Base-by-base conservation (phyloP, 2,329 filamentous ascomycete species). In the Didymella exigua region DNA sequence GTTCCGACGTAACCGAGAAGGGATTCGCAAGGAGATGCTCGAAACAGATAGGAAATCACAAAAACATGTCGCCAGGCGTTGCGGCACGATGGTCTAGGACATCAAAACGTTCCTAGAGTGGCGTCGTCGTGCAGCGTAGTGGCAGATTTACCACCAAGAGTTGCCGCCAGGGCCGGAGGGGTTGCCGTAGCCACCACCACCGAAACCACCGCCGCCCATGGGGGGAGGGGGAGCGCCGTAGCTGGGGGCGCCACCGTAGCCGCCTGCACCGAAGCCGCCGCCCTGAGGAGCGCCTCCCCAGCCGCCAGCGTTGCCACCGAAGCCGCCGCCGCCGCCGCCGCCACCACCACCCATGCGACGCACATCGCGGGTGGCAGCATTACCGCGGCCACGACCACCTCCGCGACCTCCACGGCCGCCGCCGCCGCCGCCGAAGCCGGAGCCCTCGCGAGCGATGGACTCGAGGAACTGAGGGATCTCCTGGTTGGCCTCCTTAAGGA, bases 401-500 rank as follows among this genome's bases (percentile, higher is more conserved):
- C 80, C 77, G 56, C 88, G 82, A 50, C 88, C 79, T 47, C 86
- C 77, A 43, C 88, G 77, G 42, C 89, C 83, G 48, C 91, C n/a
- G n/a, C n/a, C 89, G 45, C 88, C 83, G 49, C 91, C 89, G 54
- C 91, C 90, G 66, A 86, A 96, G 68, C 85, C 84, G 60, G 90
- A 90, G 62, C 91, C 90, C 80, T 99, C 95, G 61, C 95, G 92
- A 70, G 95, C 93, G 78, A 99, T 96, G 73, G 90, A 96, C 84
- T 99, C 95, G 58, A 99, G 84, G 86, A 98, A 99, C 42, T 84
- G 76, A 27, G 95, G 95, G 60, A 98, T 86, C 73, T 99, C 95
- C 78, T 99, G 95, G 82, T 99, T 96, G 65, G 95, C 95, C 78
- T 99, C 95, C 84, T 98, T 98, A 66, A 99, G 86, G 24, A 99